A percentile compares a stretch with the other conserved stretches of the same genome.
Conservation (phyloP, 352 stramenopile species). For the Phytopythium kandeliae region DNA sequence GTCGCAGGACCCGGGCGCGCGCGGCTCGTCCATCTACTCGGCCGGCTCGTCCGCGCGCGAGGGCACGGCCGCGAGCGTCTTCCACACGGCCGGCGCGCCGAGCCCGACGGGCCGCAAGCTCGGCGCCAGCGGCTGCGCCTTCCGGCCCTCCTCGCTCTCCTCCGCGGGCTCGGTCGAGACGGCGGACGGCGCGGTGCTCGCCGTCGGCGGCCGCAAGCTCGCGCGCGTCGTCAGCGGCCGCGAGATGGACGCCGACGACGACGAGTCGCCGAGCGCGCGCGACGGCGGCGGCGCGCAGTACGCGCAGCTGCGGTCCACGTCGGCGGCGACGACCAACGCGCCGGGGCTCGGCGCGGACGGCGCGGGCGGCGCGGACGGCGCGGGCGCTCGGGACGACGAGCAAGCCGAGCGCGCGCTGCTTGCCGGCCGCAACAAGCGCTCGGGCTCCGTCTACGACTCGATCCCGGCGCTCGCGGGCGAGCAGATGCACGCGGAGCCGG, state of each 20-base stretch:
- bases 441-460: conserved; percentile 24
- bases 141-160: conserved; percentile 14
- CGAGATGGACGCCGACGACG: conserved; percentile 25
- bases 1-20: conserved; percentile 16
- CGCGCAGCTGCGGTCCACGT: conserved; percentile 22
- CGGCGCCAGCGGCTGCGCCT: conserved; percentile 28
- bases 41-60: conserved; percentile 9
- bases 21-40: conserved; percentile 24
- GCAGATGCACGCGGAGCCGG: conserved; percentile 8
- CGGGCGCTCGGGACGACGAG: conserved; percentile 1
- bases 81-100: conserved; percentile 31
- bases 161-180: not conserved
- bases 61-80: conserved; percentile 22
- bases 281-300: conserved; percentile 28
- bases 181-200: not conserved
- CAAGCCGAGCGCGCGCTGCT: too few relatives aligned
- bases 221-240: conserved; percentile 12
- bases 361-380: too few relatives aligned
- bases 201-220: conserved; percentile 11
- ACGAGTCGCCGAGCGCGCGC: too few relatives aligned
- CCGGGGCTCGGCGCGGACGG: too few relatives aligned
- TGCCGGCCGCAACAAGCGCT: conserved; percentile 18
- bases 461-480: conserved; percentile 21
- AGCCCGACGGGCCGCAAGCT: conserved; percentile 29
- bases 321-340: conserved; percentile 15